Percentiles rank a stretch among this genome's conserved stretches.
These are phyloP conservation scores for Aspergillus versicolor DNA, from an alignment of 2,329 filamentous ascomycete genomes.

Conservation along the genomic window DNA sequence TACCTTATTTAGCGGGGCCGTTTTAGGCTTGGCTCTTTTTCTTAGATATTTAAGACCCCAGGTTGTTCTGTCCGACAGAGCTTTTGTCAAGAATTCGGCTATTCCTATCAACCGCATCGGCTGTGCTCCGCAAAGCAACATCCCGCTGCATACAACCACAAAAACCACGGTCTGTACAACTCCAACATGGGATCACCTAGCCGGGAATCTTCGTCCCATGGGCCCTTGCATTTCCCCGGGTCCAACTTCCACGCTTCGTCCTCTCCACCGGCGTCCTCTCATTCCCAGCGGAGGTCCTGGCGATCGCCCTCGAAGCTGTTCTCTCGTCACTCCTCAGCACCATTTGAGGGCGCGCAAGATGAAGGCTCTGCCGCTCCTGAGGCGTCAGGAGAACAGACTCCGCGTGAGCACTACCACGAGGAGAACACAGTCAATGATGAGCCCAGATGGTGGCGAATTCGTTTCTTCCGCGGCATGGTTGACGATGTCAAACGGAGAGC, in stretches of 20 bases:
- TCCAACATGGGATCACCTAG: conserved; percentile 3
- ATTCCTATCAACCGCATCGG: neutral
- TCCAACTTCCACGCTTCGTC: conserved; percentile 30
- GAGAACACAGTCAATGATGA: neutral
- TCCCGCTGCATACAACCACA: neutral
- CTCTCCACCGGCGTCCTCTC: conserved; percentile 14
- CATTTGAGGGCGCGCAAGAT: neutral
- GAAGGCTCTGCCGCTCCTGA: neutral
- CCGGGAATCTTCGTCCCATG: conserved; percentile 5
- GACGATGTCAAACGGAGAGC: conserved; percentile 72
- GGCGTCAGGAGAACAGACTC: neutral
- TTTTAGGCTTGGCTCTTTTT: neutral
- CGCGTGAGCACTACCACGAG: neutral
- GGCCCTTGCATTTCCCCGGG: conserved; percentile 12
- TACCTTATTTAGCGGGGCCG: neutral
- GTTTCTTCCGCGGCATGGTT: conserved; percentile 74
- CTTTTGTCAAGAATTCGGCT: neutral
- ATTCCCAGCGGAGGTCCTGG: conserved; percentile 28
- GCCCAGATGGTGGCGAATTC: conserved; percentile 69
- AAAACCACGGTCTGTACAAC: neutral
- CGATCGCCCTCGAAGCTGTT: conserved; percentile 14
- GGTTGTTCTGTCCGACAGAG: neutral
- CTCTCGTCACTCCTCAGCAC: neutral
- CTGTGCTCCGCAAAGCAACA: neutral
- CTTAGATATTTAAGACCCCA: neutral